Evolutionary conservation across 306 rosid species (phyloP).

Genomic region (Albizia julibrissin): DNA sequence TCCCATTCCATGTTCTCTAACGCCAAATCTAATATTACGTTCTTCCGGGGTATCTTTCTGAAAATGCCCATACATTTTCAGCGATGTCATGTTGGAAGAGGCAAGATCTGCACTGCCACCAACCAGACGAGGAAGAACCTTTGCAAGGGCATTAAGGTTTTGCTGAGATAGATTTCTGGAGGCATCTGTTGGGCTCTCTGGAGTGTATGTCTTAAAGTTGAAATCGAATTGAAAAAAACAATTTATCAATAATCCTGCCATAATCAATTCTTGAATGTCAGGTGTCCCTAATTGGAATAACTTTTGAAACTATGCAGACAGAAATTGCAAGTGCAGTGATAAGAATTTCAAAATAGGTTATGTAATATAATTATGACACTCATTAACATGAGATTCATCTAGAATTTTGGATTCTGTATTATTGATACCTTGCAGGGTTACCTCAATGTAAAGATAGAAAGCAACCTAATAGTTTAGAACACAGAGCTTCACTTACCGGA

Average conservation of each 20-base stretch:
- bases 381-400: not conserved
- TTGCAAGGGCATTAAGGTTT: conserved; percentile 89
- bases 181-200: conserved; percentile 92
- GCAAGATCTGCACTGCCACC: conserved; percentile 99
- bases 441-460: not conserved
- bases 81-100: conserved; percentile 94
- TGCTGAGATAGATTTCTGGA: conserved; percentile 86
- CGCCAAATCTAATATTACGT: conserved; percentile 93
- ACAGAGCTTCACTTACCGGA: conserved; percentile 63
- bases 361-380: not conserved
- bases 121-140: conserved; percentile 85
- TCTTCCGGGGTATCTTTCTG: conserved; percentile 87
- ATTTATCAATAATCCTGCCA: conserved; percentile 4
- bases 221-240: conserved; percentile 22
- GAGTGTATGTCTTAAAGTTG: conserved; percentile 75
- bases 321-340: not conserved
- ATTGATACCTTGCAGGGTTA: not conserved
- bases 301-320: not conserved
- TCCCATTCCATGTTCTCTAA: conserved; percentile 97
- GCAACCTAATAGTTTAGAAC: not conserved
- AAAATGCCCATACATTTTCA: conserved; percentile 83
- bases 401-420: not conserved
- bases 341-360: not conserved
- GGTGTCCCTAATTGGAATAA: not conserved
- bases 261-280: not conserved